Evolutionary conservation across 495 filamentous ascomycete species (phyloP).

Genomic region (Neurospora sp.): DNA sequence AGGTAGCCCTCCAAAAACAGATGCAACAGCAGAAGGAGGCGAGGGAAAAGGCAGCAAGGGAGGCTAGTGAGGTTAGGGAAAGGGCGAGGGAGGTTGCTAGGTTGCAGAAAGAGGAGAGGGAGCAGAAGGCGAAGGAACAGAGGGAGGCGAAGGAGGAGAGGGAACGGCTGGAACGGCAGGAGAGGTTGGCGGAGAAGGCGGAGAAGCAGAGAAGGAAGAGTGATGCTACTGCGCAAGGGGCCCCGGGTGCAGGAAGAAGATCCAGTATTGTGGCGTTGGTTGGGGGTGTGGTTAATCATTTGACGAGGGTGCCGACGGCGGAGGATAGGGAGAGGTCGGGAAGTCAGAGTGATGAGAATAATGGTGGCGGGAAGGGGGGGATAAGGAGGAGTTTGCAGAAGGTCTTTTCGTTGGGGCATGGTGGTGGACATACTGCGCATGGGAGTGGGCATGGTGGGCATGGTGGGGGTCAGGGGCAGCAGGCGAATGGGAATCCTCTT

Average conservation of each 20-base stretch:
- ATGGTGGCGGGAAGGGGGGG: slow-evolving; percentile 23
- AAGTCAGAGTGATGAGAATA: slow-evolving; percentile 30
- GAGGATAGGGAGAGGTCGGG: neutral
- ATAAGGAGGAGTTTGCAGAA: slow-evolving; percentile 32
- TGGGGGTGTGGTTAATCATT: neutral
- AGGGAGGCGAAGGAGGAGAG: neutral
- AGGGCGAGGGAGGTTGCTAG: neutral
- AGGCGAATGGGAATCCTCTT: neutral
- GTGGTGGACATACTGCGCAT: too few relatives aligned
- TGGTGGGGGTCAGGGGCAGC: neutral
- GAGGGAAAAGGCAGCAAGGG: neutral
- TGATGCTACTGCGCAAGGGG: slow-evolving; percentile 20
- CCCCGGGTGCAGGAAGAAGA: neutral
- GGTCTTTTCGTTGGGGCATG: slow-evolving; percentile 23
- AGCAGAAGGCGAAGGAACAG: neutral
- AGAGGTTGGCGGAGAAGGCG: slow-evolving; percentile 22
- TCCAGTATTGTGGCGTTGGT: neutral
- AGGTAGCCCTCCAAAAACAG: slow-evolving; percentile 9
- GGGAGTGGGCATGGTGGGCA: slow-evolving; percentile 5
- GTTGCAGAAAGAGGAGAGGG: slow-evolving; percentile 16
- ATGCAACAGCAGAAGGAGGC: slow-evolving; percentile 15
- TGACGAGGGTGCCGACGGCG: neutral
- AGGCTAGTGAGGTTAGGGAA: neutral
- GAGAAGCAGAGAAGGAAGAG: slow-evolving; percentile 30
- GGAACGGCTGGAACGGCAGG: neutral